Percentiles rank a stretch among this genome's conserved stretches.
Evolutionary conservation across 345 rosid genomes (phyloP).

Genomic region (Hibiscus mutabilis): DNA sequence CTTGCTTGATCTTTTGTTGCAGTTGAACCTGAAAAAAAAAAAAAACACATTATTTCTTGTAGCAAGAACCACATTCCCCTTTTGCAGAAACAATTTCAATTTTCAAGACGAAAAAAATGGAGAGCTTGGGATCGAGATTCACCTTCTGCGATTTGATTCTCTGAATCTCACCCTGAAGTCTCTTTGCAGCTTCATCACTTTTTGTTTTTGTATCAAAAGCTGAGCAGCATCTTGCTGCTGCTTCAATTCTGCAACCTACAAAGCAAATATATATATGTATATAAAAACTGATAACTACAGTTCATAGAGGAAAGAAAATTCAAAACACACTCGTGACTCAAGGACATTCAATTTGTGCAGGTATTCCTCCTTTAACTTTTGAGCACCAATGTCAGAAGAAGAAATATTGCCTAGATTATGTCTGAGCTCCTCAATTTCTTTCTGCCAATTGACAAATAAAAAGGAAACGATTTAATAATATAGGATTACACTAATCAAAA

Average conservation of each 20-base stretch:
- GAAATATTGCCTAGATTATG: slow-evolving; percentile 49
- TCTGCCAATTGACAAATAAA: slow-evolving; percentile 41
- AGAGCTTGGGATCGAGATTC: not conserved
- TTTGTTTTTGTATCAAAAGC: slow-evolving; percentile 88
- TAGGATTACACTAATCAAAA: not conserved
- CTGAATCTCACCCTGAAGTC: slow-evolving; percentile 84
- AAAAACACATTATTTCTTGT: not conserved
- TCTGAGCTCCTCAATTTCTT: slow-evolving; percentile 81
- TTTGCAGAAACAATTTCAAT: no score
- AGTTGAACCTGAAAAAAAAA: slow-evolving; percentile 3
- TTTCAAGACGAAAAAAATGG: not conserved
- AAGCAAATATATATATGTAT: slow-evolving; percentile 2
- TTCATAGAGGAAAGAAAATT: not conserved
- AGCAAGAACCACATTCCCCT: not conserved
- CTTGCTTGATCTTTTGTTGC: slow-evolving; percentile 11
- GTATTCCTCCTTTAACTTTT: slow-evolving; percentile 75
- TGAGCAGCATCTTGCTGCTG: slow-evolving; percentile 96
- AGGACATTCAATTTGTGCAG: slow-evolving; percentile 84
- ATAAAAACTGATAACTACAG: not conserved
- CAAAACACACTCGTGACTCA: slow-evolving; percentile 70
- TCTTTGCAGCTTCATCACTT: slow-evolving; percentile 82
- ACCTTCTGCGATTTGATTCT: slow-evolving; percentile 22
- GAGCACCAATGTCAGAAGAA: slow-evolving; percentile 72
- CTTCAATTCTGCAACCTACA: slow-evolving; percentile 76
- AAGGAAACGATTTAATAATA: not conserved